phyloP scores from a whole-genome alignment of 805 yeast species.

The Wickerhamomyces tratensis region DNA sequence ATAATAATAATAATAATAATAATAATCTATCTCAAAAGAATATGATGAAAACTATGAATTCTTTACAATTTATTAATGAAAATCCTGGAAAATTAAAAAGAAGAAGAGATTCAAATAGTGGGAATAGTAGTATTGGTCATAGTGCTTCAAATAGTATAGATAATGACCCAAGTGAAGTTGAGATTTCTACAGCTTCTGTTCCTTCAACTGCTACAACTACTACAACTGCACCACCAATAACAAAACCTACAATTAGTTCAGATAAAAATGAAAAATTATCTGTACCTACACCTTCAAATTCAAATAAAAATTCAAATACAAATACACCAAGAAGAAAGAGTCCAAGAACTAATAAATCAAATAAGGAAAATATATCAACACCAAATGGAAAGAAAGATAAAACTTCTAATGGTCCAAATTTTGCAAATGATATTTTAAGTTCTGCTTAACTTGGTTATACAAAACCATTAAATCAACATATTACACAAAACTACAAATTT shows the following conservation, averaged over 20 bases:
- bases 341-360: too few species aligned
- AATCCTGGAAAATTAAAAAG: slow-evolving; percentile 18
- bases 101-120: slow-evolving; percentile 14
- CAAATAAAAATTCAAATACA: too few species aligned
- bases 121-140: neutral
- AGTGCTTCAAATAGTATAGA: neutral
- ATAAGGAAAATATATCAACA: too few species aligned
- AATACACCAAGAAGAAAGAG: too few species aligned
- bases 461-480: too few species aligned
- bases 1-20: neutral
- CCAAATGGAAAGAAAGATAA: slow-evolving; percentile 11
- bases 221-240: too few species aligned
- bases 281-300: too few species aligned
- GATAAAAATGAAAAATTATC: too few species aligned
- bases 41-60: slow-evolving; percentile 18
- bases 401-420: slow-evolving; percentile 14
- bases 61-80: slow-evolving; percentile 19
- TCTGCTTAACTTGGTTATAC: slow-evolving; percentile 4
- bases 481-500: too few species aligned
- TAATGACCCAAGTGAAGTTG: neutral
- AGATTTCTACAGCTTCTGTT: too few species aligned
- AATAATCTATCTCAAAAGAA: neutral
- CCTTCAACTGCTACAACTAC: too few species aligned
- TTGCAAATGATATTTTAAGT: slow-evolving; percentile 15
- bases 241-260: too few species aligned